Conservation (phyloP, 176 grass and related monocot genomes). For the Poa pratensis region DNA sequence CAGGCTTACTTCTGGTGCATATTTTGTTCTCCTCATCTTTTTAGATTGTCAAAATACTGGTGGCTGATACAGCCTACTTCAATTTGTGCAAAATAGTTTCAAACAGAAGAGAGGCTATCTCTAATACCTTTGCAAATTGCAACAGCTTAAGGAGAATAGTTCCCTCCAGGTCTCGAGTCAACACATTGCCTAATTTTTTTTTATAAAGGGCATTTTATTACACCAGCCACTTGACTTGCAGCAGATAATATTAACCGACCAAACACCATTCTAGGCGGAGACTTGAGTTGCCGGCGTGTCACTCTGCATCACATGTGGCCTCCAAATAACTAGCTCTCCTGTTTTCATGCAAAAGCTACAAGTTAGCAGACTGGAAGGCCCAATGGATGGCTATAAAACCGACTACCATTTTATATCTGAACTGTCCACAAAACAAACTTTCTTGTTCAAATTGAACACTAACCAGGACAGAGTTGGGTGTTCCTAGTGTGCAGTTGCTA, state of each 20-base stretch:
- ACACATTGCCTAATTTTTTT: slow-evolving; percentile 72
- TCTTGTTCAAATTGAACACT: no score
- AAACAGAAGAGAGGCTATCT: slow-evolving; percentile 24
- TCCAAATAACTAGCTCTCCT: neutral
- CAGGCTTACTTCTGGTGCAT: neutral
- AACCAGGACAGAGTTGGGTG: no score
- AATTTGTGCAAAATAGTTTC: neutral
- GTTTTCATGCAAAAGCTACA: neutral
- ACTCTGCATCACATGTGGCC: neutral
- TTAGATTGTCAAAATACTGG: neutral
- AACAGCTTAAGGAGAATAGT: slow-evolving; percentile 79
- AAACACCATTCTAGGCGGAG: neutral
- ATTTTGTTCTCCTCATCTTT: neutral
- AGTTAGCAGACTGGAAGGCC: neutral
- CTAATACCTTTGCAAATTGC: slow-evolving; percentile 80
- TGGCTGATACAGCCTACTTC: slow-evolving; percentile 6
- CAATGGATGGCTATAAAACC: neutral
- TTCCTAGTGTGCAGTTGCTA: no score
- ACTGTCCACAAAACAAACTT: neutral
- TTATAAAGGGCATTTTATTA: no score
- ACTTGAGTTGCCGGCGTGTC: neutral
- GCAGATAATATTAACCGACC: neutral
- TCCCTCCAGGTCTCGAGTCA: slow-evolving; percentile 75
- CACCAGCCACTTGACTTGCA: neutral
- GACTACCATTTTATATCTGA: neutral